Conservation (phyloP, 805 yeast species). For the Pichia sporocuriosa region DNA sequence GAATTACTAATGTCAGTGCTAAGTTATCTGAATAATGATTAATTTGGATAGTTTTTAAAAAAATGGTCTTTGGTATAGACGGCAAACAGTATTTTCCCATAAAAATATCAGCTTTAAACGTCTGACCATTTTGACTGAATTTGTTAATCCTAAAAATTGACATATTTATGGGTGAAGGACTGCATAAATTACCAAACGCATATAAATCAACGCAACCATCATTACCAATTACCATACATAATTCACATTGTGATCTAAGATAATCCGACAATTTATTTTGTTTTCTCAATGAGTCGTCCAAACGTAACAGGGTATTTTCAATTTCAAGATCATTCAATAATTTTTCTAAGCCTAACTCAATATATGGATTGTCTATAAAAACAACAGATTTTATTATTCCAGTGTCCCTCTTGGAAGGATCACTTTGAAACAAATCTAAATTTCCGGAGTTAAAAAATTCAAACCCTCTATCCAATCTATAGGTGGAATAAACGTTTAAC, state of each 20-base stretch:
- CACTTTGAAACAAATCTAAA: constrained; percentile 27
- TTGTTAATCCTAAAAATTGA: constrained; percentile 32
- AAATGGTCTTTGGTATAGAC: constrained; percentile 19
- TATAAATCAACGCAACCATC: constrained; percentile 38
- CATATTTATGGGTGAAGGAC: constrained; percentile 42
- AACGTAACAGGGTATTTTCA: constrained; percentile 4
- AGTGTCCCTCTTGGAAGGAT: constrained; percentile 7
- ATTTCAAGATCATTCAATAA: constrained; percentile 17
- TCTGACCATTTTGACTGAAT: constrained; percentile 13
- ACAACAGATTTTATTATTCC: constrained; percentile 20
- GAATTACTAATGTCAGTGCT: constrained; percentile 37
- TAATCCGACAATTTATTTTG: constrained; percentile 22
- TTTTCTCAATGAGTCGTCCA: constrained; percentile 5
- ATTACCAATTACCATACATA: constrained; percentile 38
- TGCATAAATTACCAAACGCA: constrained; percentile 44
- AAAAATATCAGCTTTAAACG: constrained; percentile 16
- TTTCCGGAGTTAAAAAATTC: constrained; percentile 54
- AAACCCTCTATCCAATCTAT: constrained; percentile 51
- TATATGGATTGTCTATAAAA: constrained; percentile 34
- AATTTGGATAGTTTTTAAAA: constrained; percentile 22
- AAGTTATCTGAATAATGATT: constrained; percentile 11
- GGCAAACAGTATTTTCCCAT: constrained; percentile 29
- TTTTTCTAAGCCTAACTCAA: constrained; percentile 26
- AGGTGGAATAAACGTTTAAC: constrained; percentile 64
- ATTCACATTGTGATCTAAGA: constrained; percentile 26